phyloP scores from a whole-genome alignment of 352 stramenopile genomes.

The Globisporangium viniferum region DNA sequence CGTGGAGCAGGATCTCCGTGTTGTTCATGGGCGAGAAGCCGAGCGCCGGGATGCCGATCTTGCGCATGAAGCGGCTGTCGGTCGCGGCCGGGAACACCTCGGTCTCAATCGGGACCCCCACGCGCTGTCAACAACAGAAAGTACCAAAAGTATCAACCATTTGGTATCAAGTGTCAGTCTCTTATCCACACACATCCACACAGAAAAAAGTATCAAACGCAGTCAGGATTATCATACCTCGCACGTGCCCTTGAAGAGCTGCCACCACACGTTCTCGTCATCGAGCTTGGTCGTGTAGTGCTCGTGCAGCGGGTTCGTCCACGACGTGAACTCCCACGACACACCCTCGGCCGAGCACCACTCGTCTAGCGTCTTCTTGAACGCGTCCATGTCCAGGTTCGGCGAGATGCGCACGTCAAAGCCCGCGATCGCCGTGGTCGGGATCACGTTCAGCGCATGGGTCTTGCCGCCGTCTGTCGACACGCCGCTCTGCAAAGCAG shows the following conservation, averaged over 20 bases:
- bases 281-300: slow-evolving; percentile 53
- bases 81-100: slow-evolving; percentile 94
- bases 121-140: background rate
- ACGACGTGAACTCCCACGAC: slow-evolving; percentile 59
- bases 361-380: slow-evolving; percentile 81
- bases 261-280: slow-evolving; percentile 41
- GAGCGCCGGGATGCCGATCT: slow-evolving; percentile 88
- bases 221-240: slow-evolving; percentile 8
- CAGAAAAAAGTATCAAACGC: background rate
- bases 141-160: background rate
- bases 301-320: slow-evolving; percentile 38
- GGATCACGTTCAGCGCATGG: slow-evolving; percentile 92
- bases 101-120: slow-evolving; percentile 51
- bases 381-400: slow-evolving; percentile 69
- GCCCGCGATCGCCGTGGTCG: slow-evolving; percentile 81
- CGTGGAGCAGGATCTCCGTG: slow-evolving; percentile 92
- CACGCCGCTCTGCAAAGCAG: slow-evolving; percentile 87
- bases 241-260: slow-evolving; percentile 34
- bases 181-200: background rate
- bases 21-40: slow-evolving; percentile 94
- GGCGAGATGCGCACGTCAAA: slow-evolving; percentile 94
- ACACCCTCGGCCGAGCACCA: slow-evolving; percentile 86
- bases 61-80: slow-evolving; percentile 90
- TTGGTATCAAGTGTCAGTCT: background rate
- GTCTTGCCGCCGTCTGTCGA: slow-evolving; percentile 66